Percentiles rank a stretch among this genome's conserved stretches.
phyloP scores from a whole-genome alignment of 2,329 filamentous ascomycete species.

The Neofusicoccum ribis region DNA sequence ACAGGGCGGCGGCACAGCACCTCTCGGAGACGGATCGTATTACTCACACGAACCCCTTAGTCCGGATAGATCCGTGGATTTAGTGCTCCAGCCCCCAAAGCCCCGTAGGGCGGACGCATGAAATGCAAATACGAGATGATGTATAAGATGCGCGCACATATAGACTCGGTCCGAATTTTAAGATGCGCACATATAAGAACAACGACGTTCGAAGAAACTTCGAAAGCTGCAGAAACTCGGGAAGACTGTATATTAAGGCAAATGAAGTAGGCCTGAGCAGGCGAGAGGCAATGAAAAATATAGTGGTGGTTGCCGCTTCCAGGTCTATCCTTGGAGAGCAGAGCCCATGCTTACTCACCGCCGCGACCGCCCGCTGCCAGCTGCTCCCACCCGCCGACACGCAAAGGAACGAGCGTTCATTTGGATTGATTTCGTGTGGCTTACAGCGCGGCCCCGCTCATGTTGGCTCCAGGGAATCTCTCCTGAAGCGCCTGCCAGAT shows the following conservation, averaged over 20 bases:
- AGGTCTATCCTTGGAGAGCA: background rate
- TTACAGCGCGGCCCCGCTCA: background rate
- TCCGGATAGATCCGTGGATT: too few species aligned
- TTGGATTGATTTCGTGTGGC: too few species aligned
- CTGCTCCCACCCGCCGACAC: background rate
- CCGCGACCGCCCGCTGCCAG: background rate
- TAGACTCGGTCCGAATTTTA: slow-evolving; percentile 10
- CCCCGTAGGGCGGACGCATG: background rate
- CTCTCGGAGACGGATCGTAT: too few species aligned
- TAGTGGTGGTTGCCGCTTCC: background rate
- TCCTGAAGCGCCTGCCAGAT: background rate
- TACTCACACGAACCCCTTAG: background rate
- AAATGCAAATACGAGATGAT: slow-evolving; percentile 3
- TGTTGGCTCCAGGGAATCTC: background rate
- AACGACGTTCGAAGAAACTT: slow-evolving; percentile 10
- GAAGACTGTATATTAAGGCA: background rate
- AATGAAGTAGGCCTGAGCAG: background rate
- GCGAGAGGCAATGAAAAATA: background rate
- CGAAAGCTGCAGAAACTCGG: background rate
- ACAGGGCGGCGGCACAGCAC: too few species aligned
- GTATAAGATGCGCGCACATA: slow-evolving; percentile 16
- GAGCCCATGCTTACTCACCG: background rate
- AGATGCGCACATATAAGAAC: slow-evolving; percentile 12
- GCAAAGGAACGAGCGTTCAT: background rate
- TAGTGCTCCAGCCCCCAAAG: background rate